A percentile compares a stretch with the other conserved stretches of the same genome.
Conservation (phyloP, 306 rosid genomes). For the Castanospermum australe region DNA sequence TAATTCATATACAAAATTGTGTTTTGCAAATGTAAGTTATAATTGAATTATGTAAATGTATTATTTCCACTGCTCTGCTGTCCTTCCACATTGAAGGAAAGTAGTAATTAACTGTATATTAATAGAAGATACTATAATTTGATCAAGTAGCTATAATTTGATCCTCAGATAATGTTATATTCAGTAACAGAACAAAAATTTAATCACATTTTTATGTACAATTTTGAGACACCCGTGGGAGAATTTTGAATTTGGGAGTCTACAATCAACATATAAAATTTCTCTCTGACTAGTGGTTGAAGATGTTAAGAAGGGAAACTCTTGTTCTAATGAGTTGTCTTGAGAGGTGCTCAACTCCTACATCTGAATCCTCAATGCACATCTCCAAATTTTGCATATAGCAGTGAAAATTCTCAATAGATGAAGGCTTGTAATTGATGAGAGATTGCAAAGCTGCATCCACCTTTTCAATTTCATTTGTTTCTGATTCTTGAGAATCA, state of each 20-base stretch:
- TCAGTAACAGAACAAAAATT: not conserved
- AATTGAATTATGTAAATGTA: not conserved
- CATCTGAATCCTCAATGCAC: conserved; percentile 30
- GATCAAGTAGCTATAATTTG: not conserved
- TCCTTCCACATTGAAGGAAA: not conserved
- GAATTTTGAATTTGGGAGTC: conserved; percentile 1
- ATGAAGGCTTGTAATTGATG: not conserved
- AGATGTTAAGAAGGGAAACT: conserved; percentile 33
- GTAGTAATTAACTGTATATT: not conserved
- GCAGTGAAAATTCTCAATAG: not conserved
- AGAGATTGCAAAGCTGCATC: conserved; percentile 31
- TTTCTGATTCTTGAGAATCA: conserved; percentile 14
- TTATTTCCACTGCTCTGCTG: not conserved
- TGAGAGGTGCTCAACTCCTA: not conserved
- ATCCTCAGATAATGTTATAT: not conserved
- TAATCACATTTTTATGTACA: conserved; percentile 23
- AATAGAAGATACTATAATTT: too few species aligned
- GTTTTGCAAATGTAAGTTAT: too few species aligned
- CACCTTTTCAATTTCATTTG: conserved; percentile 10
- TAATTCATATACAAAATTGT: too few species aligned
- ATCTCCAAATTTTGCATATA: conserved; percentile 13
- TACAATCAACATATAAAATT: not conserved
- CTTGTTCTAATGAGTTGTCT: conserved; percentile 17
- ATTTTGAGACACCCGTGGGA: not conserved
- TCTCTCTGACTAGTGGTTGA: conserved; percentile 5